Conservation (phyloP, 306 rosid species). For the Boehmeria nivea region DNA sequence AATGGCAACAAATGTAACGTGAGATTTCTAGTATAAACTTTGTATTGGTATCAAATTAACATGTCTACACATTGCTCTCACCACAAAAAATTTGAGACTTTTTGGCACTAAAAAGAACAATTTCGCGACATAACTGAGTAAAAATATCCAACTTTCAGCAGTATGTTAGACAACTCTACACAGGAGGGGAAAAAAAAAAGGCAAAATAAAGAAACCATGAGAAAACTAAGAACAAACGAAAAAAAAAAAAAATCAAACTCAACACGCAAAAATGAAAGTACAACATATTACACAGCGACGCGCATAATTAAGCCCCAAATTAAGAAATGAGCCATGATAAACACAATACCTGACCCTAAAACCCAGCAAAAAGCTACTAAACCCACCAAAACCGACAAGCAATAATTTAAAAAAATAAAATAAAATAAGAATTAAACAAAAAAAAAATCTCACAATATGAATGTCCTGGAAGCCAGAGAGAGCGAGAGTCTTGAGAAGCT, state of each 20-base stretch:
- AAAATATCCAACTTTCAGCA: no score
- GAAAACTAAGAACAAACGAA: neutral
- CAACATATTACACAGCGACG: neutral
- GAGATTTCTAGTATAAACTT: no score
- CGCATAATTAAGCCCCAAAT: neutral
- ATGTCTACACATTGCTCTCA: no score
- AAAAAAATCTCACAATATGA: conserved; percentile 62
- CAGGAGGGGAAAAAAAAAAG: no score
- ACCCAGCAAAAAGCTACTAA: conserved; percentile 6
- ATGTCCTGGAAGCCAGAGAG: conserved; percentile 93
- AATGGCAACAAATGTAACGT: no score
- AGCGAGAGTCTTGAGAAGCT: conserved; percentile 89
- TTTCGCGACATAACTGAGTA: no score
- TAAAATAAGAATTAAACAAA: conserved; percentile 8
- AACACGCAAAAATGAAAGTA: no score
- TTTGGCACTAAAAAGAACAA: no score
- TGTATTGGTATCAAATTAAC: no score
- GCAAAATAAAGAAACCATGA: neutral
- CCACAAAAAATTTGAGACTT: no score
- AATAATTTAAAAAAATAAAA: neutral
- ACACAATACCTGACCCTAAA: conserved; percentile 20
- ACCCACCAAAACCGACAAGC: neutral
- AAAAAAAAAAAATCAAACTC: neutral
- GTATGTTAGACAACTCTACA: no score
- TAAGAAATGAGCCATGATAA: neutral